These are phyloP conservation scores for Vitis amurensis DNA, from an alignment of 164 flowering plant genomes.

Conservation along the genomic window DNA sequence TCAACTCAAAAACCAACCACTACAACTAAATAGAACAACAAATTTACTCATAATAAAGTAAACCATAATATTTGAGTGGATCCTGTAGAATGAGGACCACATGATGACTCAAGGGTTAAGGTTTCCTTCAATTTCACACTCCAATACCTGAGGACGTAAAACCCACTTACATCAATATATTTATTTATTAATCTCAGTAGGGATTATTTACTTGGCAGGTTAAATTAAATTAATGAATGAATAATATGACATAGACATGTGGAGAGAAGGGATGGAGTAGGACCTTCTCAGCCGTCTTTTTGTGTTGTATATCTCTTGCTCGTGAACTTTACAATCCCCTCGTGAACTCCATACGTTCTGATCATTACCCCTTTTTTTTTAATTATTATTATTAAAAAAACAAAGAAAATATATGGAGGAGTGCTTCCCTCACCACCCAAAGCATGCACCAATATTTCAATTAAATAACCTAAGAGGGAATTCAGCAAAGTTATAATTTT, in stretches of 20 bases:
- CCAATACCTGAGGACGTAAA: slow-evolving; percentile 9
- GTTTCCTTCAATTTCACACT: neutral
- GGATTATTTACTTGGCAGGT: neutral
- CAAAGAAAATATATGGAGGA: neutral
- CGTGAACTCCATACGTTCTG: slow-evolving; percentile 37
- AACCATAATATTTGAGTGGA: too few species aligned
- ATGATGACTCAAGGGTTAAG: too few species aligned
- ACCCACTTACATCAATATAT: neutral
- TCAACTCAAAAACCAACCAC: too few species aligned
- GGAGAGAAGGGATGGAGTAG: slow-evolving; percentile 14
- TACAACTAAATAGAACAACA: too few species aligned
- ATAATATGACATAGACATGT: slow-evolving; percentile 10
- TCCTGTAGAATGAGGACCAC: too few species aligned
- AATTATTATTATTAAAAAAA: neutral
- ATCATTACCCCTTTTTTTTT: neutral
- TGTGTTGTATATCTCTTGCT: slow-evolving; percentile 22
- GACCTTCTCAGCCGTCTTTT: slow-evolving; percentile 52
- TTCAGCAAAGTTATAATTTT: too few species aligned
- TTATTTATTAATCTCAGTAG: neutral
- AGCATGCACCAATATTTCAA: neutral
- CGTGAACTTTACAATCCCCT: slow-evolving; percentile 43
- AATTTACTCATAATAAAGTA: too few species aligned
- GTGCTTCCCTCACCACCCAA: neutral
- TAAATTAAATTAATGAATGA: neutral
- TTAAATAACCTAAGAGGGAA: too few species aligned